Conservation (phyloP, 495 filamentous ascomycete species). For the Daldinia bambusicola region DNA sequence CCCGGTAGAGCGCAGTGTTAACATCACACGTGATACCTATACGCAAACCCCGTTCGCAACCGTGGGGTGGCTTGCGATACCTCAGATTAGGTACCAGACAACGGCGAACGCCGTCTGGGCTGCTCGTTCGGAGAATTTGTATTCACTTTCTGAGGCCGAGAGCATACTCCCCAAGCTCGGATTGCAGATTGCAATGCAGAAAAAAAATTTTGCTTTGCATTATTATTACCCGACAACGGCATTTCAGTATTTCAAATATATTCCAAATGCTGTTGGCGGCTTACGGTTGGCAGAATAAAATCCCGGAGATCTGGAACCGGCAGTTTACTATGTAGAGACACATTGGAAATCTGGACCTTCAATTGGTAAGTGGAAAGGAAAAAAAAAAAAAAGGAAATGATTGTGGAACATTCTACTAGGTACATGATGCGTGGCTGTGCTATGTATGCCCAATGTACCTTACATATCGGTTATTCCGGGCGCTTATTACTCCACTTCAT, state of each 20-base stretch:
- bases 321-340: conserved; percentile 22
- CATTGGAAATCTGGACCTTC: conserved; percentile 28
- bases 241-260: background rate
- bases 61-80: conserved; percentile 3
- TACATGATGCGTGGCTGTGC: conserved; percentile 34
- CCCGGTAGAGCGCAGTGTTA: conserved; percentile 18
- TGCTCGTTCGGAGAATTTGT: conserved; percentile 4
- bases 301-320: conserved; percentile 39
- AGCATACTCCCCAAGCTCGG: background rate
- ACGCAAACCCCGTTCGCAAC: conserved; percentile 34
- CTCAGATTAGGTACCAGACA: background rate
- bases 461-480: conserved; percentile 37
- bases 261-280: background rate
- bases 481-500: conserved; percentile 5
- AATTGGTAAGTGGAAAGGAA: conserved; percentile 23
- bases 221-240: conserved; percentile 2
- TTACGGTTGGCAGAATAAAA: conserved; percentile 23
- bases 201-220: background rate
- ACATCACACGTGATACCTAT: conserved; percentile 32
- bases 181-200: background rate
- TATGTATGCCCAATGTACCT: conserved; percentile 24
- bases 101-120: conserved; percentile 29
- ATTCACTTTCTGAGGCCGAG: background rate
- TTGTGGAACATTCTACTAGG: conserved; percentile 33
- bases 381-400: conserved; percentile 7